These are phyloP conservation scores for Tricholoma furcatifolium DNA, from an alignment of 768 basidiomycete species.

Conservation along the genomic window DNA sequence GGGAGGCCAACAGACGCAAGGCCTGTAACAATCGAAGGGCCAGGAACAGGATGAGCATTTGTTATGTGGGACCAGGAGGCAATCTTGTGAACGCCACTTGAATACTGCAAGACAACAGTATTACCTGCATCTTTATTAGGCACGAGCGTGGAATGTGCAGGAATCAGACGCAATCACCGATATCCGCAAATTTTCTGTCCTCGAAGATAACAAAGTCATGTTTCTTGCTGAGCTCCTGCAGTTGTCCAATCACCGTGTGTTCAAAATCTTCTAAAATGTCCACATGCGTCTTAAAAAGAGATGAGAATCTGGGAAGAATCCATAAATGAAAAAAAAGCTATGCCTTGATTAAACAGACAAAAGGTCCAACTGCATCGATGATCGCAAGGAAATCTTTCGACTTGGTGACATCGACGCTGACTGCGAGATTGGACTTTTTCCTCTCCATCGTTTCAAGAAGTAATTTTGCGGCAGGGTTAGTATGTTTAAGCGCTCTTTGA, in stretches of 20 bases:
- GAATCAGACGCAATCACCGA: conserved; percentile 55
- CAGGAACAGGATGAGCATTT: conserved; percentile 94
- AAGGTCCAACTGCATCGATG: conserved; percentile 85
- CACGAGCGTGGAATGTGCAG: background rate
- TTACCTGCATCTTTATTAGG: conserved; percentile 62
- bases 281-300: conserved; percentile 78
- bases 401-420: conserved; percentile 92
- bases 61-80: conserved; percentile 96
- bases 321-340: conserved; percentile 19
- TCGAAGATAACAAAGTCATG: conserved; percentile 97
- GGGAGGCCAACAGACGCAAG: conserved; percentile 85
- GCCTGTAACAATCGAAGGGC: conserved; percentile 92
- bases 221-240: conserved; percentile 69
- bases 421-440: conserved; percentile 90
- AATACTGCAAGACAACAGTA: conserved; percentile 94
- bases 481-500: conserved; percentile 52
- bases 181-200: conserved; percentile 98
- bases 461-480: conserved; percentile 75
- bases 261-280: conserved; percentile 96
- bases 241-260: conserved; percentile 58
- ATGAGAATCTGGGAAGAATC: conserved; percentile 22
- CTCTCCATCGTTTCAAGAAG: conserved; percentile 81
- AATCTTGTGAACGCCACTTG: conserved; percentile 89
- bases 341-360: conserved; percentile 94
- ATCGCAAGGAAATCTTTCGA: conserved; percentile 78